phyloP scores from a whole-genome alignment of 2,329 filamentous ascomycete genomes.

The Cladobotryum mycophilum region DNA sequence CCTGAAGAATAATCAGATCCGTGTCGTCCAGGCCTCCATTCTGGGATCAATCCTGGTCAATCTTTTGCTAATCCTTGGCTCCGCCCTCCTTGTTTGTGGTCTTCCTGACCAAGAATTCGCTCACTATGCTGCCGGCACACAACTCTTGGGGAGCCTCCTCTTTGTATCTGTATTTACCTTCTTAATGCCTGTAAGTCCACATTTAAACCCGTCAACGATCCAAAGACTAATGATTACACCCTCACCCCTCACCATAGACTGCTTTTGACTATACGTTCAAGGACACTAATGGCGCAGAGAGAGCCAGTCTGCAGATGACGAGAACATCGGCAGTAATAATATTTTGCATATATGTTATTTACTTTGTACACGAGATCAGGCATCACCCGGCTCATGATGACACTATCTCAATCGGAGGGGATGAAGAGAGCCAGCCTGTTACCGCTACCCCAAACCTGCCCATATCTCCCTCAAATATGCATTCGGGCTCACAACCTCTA shows the following conservation, averaged over 20 bases:
- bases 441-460: not conserved
- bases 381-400: conserved; percentile 34
- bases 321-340: conserved; percentile 72
- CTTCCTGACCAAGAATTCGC: conserved; percentile 61
- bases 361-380: conserved; percentile 71
- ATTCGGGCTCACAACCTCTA: not conserved
- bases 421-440: conserved; percentile 1
- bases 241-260: conserved; percentile 21
- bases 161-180: conserved; percentile 35
- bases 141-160: conserved; percentile 30
- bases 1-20: conserved; percentile 54
- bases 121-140: conserved; percentile 26
- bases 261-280: conserved; percentile 47
- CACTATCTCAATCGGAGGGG: not conserved
- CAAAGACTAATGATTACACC: not conserved
- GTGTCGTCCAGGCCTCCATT: conserved; percentile 69
- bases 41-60: conserved; percentile 75
- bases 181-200: conserved; percentile 27
- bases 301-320: conserved; percentile 63
- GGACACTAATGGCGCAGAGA: conserved; percentile 48
- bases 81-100: conserved; percentile 66
- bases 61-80: conserved; percentile 66
- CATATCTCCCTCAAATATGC: not conserved
- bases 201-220: not conserved
- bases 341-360: conserved; percentile 64